Evolutionary conservation across 2,329 filamentous ascomycete genomes (phyloP), one percentile per base, ranked within the genome.

Genomic region (Colletotrichum ledebouriae): DNA sequence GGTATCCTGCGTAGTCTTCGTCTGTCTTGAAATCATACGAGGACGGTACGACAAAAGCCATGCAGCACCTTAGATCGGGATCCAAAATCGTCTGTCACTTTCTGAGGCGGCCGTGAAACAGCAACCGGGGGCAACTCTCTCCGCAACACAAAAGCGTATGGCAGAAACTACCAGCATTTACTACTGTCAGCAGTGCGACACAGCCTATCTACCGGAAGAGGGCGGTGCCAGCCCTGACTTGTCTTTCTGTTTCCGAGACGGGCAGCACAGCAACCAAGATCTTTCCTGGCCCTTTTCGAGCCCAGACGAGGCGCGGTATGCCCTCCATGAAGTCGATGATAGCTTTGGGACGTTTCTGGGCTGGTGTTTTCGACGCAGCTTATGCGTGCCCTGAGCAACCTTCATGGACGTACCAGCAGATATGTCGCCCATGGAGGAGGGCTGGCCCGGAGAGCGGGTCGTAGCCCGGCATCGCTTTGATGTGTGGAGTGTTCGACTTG

Each of bases 1-100:
- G 6, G 65, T 74, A 1, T 73, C 72, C 22, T 75, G 73, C 33
- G 44, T 75, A 0, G 20, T 75, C 1, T 74, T 75, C 6, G 62
- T 75, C 2, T 73, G 73, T 0, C 71, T 74, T 7, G 73, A 75
- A 50, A 55, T 71, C 2, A 68, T 75, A 20, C 70, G 66, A 1
- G 73, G 73, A 10, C 65, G 72, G 3, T 74, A 75, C 41, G 57
- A 68, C 0, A 73, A 75, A 2, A 34, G 70, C 71, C 0, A 50
- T 74, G 15, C 65, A 65, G 12, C 73, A 75, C 15, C 71, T 75
- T 2, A 62, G 69, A 3, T 71, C 71, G 0, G 73, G 73, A 11
- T 69, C 59, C 0, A 46, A 47, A n/a, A 53, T 65, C 6, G 12
- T 65, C 15, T 10, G 10, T 52, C 46, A 3, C 25, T 65, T 17